phyloP scores from a whole-genome alignment of 2,329 filamentous ascomycete species.

The Cytospora mali region DNA sequence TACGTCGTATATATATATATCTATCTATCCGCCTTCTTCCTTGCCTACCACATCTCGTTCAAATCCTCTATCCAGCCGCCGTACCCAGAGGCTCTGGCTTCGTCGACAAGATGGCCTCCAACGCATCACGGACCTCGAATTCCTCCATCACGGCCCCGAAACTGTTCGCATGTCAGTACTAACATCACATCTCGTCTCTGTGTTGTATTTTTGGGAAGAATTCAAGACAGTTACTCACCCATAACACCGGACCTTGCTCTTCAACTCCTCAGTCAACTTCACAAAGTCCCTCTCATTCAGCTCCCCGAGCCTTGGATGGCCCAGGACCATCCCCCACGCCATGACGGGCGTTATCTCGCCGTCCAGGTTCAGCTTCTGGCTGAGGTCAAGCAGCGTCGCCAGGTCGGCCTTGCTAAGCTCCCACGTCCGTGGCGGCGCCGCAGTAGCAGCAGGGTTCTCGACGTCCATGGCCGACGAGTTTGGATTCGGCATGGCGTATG shows the following conservation, averaged over 20 bases:
- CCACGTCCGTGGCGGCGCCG: constrained; percentile 67
- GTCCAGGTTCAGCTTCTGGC: constrained; percentile 78
- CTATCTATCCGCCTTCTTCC: neutral
- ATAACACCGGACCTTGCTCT: constrained; percentile 85
- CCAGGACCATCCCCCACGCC: constrained; percentile 84
- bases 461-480: constrained; percentile 6
- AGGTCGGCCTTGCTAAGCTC: constrained; percentile 77
- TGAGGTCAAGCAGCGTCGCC: constrained; percentile 80
- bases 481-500: neutral
- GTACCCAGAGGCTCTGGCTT: constrained; percentile 45
- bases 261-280: constrained; percentile 71
- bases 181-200: neutral
- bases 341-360: constrained; percentile 94
- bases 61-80: neutral
- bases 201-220: constrained; percentile 13
- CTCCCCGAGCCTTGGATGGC: constrained; percentile 68
- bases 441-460: constrained; percentile 6
- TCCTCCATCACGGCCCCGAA: constrained; percentile 68
- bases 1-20: neutral
- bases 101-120: constrained; percentile 69
- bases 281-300: constrained; percentile 71
- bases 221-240: constrained; percentile 62
- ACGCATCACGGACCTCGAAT: constrained; percentile 74
- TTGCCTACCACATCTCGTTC: neutral
- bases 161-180: constrained; percentile 38